phyloP scores from a whole-genome alignment of 2,329 filamentous ascomycete species.

The Pyrenochaeta sp. region DNA sequence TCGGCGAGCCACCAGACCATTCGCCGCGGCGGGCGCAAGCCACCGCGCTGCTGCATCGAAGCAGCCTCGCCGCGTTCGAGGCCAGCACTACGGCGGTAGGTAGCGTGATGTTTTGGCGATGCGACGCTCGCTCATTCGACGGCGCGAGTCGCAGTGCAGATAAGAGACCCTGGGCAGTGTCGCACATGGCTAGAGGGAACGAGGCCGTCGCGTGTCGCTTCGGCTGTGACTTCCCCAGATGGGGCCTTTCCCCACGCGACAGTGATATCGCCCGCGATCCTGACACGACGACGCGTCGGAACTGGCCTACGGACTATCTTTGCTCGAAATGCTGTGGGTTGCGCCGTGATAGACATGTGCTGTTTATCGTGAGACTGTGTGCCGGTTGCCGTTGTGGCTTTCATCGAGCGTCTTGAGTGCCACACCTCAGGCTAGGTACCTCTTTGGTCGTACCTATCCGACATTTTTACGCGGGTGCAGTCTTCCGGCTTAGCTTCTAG shows the following conservation, averaged over 20 bases:
- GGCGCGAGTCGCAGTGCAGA: conserved; percentile 7
- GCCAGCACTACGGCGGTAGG: not conserved
- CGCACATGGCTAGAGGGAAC: not conserved
- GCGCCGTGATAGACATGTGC: too few relatives aligned
- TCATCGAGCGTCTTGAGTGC: too few relatives aligned
- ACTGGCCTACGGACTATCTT: too few relatives aligned
- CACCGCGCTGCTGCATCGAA: not conserved
- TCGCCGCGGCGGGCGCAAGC: conserved; percentile 3
- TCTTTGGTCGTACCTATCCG: too few relatives aligned
- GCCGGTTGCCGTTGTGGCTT: too few relatives aligned
- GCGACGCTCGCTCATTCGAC: not conserved
- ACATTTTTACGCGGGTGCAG: too few relatives aligned
- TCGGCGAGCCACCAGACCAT: conserved; percentile 4
- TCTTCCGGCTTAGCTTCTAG: too few relatives aligned
- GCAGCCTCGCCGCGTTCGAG: not conserved
- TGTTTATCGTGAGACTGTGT: too few relatives aligned
- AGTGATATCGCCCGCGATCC: not conserved
- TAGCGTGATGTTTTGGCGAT: not conserved
- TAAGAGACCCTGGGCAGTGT: conserved; percentile 5
- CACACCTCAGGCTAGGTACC: too few relatives aligned
- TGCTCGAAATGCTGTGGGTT: too few relatives aligned
- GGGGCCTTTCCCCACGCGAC: conserved; percentile 9
- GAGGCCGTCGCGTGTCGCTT: conserved; percentile 3
- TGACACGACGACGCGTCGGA: too few relatives aligned
- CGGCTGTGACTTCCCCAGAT: conserved; percentile 9